Percentiles rank a stretch among this genome's conserved stretches.
phyloP scores from a whole-genome alignment of 306 rosid genomes.

The Oemleria cerasiformis region DNA sequence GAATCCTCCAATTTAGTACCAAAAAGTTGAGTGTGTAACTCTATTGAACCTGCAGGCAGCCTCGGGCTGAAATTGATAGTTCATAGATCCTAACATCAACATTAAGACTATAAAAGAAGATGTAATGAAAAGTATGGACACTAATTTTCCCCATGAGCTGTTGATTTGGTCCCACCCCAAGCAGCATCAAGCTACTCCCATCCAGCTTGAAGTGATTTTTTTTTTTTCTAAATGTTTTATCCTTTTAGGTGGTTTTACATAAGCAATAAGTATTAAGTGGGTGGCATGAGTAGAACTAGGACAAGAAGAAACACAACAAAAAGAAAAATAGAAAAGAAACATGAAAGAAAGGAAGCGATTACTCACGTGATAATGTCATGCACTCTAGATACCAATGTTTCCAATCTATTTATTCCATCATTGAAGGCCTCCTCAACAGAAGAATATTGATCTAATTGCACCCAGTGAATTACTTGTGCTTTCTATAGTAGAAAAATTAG shows the following conservation, averaged over 20 bases:
- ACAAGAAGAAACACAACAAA: constrained; percentile 1
- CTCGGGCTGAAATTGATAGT: constrained; percentile 74
- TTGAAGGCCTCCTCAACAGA: constrained; percentile 68
- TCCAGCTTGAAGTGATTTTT: too few relatives aligned
- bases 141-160: background rate
- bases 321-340: constrained; percentile 12
- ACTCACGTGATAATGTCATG: constrained; percentile 84
- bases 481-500: constrained; percentile 43
- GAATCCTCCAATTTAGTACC: constrained; percentile 74
- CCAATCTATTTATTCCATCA: constrained; percentile 58
- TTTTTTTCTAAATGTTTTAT: too few relatives aligned
- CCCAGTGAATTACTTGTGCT: constrained; percentile 89
- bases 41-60: constrained; percentile 86
- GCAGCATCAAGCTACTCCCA: too few relatives aligned
- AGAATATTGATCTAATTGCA: constrained; percentile 69
- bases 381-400: constrained; percentile 65
- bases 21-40: constrained; percentile 54
- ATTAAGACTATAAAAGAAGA: background rate
- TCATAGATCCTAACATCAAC: constrained; percentile 20
- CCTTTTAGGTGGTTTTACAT: background rate
- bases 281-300: background rate
- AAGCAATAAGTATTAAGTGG: background rate
- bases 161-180: too few relatives aligned
- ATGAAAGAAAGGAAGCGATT: constrained; percentile 13
- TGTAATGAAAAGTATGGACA: background rate